Evolutionary conservation across 805 yeast genomes (phyloP).

Genomic region (Diddensiella caesifluorescens): DNA sequence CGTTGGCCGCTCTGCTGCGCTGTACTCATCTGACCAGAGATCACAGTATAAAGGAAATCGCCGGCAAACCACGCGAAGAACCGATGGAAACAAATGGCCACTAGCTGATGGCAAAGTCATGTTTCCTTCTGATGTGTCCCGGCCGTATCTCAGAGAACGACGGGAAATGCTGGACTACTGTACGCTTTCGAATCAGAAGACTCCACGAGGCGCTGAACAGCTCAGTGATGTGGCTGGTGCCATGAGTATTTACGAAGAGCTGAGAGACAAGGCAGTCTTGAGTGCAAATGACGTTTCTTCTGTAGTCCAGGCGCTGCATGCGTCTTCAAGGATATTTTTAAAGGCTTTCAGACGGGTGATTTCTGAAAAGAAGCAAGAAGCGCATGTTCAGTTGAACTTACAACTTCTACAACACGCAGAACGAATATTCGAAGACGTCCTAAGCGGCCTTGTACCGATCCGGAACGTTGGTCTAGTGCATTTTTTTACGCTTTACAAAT

Average conservation of each 20-base stretch:
- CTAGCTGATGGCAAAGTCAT: no score
- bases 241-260: slow-evolving; percentile 19
- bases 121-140: no score
- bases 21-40: no score
- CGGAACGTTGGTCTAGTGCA: slow-evolving; percentile 21
- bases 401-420: slow-evolving; percentile 12
- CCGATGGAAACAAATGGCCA: no score
- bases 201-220: slow-evolving; percentile 8
- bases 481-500: slow-evolving; percentile 19
- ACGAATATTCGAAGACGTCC: slow-evolving; percentile 17
- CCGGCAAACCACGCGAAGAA: no score
- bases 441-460: slow-evolving; percentile 13
- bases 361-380: slow-evolving; percentile 12
- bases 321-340: slow-evolving; percentile 17
- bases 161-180: slow-evolving; percentile 4
- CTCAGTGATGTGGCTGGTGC: slow-evolving; percentile 20
- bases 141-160: slow-evolving; percentile 17
- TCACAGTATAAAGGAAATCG: no score
- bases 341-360: slow-evolving; percentile 12
- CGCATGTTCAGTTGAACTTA: slow-evolving; percentile 10
- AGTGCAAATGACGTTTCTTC: slow-evolving; percentile 14
- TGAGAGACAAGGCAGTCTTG: slow-evolving; percentile 14
- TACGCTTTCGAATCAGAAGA: slow-evolving; percentile 19
- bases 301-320: slow-evolving; percentile 22
- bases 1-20: no score